Evolutionary conservation across 257 asterid genomes (phyloP).

Genomic region (Anisodus tanguticus): DNA sequence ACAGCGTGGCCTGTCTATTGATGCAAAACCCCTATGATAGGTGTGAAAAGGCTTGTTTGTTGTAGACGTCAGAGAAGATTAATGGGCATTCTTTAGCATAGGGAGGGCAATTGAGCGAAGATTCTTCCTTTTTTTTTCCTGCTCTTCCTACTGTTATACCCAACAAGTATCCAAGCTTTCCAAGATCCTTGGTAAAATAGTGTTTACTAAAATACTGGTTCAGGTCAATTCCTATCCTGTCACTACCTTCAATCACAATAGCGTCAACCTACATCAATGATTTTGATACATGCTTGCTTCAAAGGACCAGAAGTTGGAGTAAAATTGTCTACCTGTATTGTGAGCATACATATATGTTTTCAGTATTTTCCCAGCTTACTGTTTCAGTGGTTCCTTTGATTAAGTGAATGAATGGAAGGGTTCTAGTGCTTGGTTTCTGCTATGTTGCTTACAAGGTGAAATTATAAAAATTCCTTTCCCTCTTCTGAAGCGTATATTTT

Average conservation of each 20-base stretch:
- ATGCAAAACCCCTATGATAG: background rate
- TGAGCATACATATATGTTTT: background rate
- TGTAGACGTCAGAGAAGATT: background rate
- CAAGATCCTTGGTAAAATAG: background rate
- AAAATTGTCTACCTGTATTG: background rate
- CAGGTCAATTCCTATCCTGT: background rate
- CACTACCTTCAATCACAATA: background rate
- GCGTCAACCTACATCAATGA: background rate
- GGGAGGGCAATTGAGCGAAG: background rate
- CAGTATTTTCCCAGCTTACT: background rate
- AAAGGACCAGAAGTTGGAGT: background rate
- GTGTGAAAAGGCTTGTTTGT: background rate
- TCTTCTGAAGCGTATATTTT: background rate
- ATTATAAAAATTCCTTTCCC: background rate
- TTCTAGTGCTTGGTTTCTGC: conserved; percentile 6
- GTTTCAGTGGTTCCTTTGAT: background rate
- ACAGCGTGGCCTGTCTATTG: background rate
- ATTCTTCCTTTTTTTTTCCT: background rate
- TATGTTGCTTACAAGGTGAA: background rate
- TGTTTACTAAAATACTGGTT: background rate
- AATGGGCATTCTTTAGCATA: background rate
- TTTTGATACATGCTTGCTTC: background rate
- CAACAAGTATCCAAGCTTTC: background rate
- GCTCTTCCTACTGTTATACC: background rate
- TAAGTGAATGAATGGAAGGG: background rate